Evolutionary conservation across 352 stramenopile species (phyloP), one percentile per base, ranked within the genome.

Genomic region (Globisporangium cylindrosporum): DNA sequence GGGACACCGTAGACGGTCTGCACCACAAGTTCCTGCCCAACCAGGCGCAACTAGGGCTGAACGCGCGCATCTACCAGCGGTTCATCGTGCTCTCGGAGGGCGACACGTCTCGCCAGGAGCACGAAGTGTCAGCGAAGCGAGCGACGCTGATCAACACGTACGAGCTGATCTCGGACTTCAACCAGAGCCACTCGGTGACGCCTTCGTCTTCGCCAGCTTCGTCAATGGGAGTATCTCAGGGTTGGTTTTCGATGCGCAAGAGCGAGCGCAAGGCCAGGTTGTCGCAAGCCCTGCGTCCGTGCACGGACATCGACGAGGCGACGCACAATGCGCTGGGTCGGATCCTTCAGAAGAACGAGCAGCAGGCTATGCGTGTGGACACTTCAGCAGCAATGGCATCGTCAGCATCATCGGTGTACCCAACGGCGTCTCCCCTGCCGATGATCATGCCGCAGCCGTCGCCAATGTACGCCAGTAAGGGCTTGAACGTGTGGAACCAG

Each of bases 401-500:
- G 2, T 59, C 54, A 43, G n/a, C 14, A 38, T 22, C 25, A 15
- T n/a, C 8, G 18, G 46, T 22, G 10, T 24, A 34, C 2, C 22
- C 63, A 29, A 24, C 8, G 4, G 22, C 34, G n/a, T 15, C 34
- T 15, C 38, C 54, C 25, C 53, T 38, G 51, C 14, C 32, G 2
- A 14, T n/a, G 22, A 48, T 54, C 24, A 36, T 59, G 27, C 29
- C 29, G 29, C 64, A 69, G 46, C 43, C 64, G 22, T 64, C 64
- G 22, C 38, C 56, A 25, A 32, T 41, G 38, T 62, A 59, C 54
- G 22, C 41, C 12, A 4, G 54, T 9, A 69, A 69, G 48, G 56
- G 46, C 10, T 25, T 69, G 56, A 69, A 60, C 22, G 46, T 64
- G 55, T 69, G 64, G 64, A 69, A 51, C 32, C 46, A 64, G n/a